Evolutionary conservation across 768 basidiomycete species (phyloP).

Genomic region (Mycena amicta): DNA sequence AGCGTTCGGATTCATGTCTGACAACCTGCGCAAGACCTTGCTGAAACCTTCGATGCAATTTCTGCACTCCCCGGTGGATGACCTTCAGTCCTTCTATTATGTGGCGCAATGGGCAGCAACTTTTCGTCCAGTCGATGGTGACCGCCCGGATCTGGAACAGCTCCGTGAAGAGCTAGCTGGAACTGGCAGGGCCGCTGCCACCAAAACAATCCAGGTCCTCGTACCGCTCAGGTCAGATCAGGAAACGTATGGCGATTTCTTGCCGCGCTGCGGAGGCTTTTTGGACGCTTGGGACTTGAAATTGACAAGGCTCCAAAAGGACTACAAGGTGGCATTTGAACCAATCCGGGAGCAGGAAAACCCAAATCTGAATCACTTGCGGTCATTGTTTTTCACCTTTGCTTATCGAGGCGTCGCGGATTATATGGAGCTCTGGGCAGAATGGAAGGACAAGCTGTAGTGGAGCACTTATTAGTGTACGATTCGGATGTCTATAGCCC

Average conservation of each 20-base stretch:
- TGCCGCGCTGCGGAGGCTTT: neutral
- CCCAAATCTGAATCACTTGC: neutral
- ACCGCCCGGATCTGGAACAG: neutral
- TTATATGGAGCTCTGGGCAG: neutral
- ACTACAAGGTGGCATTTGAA: neutral
- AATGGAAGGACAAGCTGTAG: neutral
- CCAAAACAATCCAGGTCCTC: neutral
- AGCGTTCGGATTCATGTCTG: constrained; percentile 22
- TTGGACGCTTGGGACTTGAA: neutral
- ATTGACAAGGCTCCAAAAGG: neutral
- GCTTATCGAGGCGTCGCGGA: neutral
- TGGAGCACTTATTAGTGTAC: no score
- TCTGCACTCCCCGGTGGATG: constrained; percentile 19
- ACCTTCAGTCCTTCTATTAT: constrained; percentile 18
- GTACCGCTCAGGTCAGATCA: neutral
- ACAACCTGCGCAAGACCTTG: neutral
- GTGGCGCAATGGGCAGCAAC: constrained; percentile 19
- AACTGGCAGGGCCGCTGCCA: neutral
- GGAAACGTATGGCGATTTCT: neutral
- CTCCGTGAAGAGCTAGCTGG: neutral
- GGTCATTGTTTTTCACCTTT: neutral
- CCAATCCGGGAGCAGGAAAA: neutral
- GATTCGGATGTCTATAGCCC: no score
- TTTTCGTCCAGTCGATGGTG: neutral
- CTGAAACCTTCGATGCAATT: neutral